Base-by-base conservation (phyloP, 2,329 filamentous ascomycete species). In the Talaromyces piceae region DNA sequence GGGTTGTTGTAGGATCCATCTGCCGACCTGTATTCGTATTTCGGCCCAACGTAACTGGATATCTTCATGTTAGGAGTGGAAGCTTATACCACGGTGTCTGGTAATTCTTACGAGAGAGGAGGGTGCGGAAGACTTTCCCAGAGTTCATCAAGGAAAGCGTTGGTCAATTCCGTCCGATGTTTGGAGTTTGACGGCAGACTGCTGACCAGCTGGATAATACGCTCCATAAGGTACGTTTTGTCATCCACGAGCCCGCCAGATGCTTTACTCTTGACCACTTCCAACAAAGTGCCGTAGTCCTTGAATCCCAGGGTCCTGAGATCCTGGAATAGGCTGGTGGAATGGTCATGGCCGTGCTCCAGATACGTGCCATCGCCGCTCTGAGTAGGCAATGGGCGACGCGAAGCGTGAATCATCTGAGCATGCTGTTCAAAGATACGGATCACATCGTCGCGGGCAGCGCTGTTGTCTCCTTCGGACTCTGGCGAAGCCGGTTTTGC, bases 201-300 rank as follows among this genome's bases (percentile, higher is more conserved):
- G 11, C 83, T 77, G 4, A 88, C 84, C 13, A 89, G 73, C 71
- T 84, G 50, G 46, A 89, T 88, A 4, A 85, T 76, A 6, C 80
- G 75, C 66, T 89, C 86, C 81, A 89, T 87, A 41, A 88, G 73
- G 75, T 88, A 86, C 1, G 83, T 86, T 69, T 86, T 87, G 71
- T 91, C 88, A 59, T 91, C 83, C 4, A 81, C 68, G 9, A 84
- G 73, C 45, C 80, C 76, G 1, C 85, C 83, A 58, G 80, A 83
- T 27, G 83, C 66, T 67, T 87, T 83, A 54, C 72, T 75, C 50
- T 78, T 77, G 52, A 88, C 71, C 31, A 88, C 69, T 4, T 79
- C 73, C 41, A 79, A 66, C 16, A 88, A 69, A 0, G 85, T 87
- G 59, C 78, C 77, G 41, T 86, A 63, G 57, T 88, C 85, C 74